Percentiles rank a stretch among this genome's conserved stretches.
Conservation (phyloP, 2,329 filamentous ascomycete genomes). For the Myriosclerotinia scirpicola region DNA sequence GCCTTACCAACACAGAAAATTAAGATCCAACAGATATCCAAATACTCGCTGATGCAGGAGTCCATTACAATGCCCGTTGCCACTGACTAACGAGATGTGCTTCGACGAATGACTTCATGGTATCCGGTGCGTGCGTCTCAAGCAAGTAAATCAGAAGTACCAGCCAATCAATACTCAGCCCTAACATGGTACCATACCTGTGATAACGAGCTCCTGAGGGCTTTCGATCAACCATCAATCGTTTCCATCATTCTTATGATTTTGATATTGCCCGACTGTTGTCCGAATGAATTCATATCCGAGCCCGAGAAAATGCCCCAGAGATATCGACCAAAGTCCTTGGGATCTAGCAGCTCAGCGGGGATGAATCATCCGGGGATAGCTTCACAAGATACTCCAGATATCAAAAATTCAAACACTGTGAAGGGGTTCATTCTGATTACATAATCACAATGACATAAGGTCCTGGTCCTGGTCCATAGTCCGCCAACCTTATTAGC, state of each 20-base stretch:
- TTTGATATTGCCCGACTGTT: no score
- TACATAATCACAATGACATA: constrained; percentile 16
- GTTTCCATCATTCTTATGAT: neutral
- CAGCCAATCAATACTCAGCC: no score
- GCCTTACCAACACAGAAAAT: neutral
- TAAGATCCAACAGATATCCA: neutral
- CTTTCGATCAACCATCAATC: neutral
- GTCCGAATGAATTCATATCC: neutral
- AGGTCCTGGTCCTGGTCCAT: no score
- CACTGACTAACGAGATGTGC: no score
- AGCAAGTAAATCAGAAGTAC: neutral
- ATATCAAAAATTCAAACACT: neutral
- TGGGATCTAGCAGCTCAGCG: neutral
- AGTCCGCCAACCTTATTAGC: constrained; percentile 2
- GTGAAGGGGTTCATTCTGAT: neutral
- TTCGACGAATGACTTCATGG: neutral
- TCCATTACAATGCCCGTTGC: no score
- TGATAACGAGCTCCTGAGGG: neutral
- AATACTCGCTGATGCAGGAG: neutral
- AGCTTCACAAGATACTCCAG: neutral
- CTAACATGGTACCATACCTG: neutral
- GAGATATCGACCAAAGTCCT: no score
- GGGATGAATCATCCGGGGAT: neutral
- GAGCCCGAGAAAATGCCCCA: neutral
- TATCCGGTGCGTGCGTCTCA: no score